Base-by-base conservation (phyloP, 306 rosid species). In the Cucurbita pepo region DNA sequence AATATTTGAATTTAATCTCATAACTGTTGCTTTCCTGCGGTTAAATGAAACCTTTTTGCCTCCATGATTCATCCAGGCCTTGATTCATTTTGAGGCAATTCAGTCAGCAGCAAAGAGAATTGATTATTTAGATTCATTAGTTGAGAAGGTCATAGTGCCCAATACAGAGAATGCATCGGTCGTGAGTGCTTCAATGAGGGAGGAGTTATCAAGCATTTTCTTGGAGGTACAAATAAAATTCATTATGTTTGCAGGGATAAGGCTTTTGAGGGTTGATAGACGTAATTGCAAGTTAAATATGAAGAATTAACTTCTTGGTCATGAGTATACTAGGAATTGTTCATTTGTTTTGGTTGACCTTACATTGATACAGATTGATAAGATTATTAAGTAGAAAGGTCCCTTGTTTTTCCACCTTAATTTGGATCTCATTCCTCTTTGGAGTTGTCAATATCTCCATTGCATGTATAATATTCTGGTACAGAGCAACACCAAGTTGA, bases 11-110 rank as follows among this genome's bases (percentile, higher is more conserved):
- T 10, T 11, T 3, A 43, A 66, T 9, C 60, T 22, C 15, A 53
- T 51, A 66, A 71, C 38, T 21, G 65, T 72, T 54, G 14, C n/a
- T 44, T 55, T 14, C 34, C 57, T 78, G 62, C 16, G 36, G 47
- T 36, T 56, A 71, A 59, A 60, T 51, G 21, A 41, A 71, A 15
- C 12, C 9, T 71, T 12, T 73, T 65, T 82, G 54, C 71, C 56
- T 77, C 56, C 15, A 62, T 77, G 76, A 55, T 71, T 30, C 79
- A 12, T 60, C 66, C 90, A 95, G 99, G 95, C 95, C 58, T 76
- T 95, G 79, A 85, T 95, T 70, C 97, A 91, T 86, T 86, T 91
- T 76, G 99, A 95, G 82, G 88, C 97, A 13, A 85, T 87, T 81
- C 97, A 84, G 74, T 82, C 93, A 54, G 74, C 50, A 38, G 91